Evolutionary conservation across 2,329 filamentous ascomycete genomes (phyloP).

Genomic region (Hyphodiscus sp.): DNA sequence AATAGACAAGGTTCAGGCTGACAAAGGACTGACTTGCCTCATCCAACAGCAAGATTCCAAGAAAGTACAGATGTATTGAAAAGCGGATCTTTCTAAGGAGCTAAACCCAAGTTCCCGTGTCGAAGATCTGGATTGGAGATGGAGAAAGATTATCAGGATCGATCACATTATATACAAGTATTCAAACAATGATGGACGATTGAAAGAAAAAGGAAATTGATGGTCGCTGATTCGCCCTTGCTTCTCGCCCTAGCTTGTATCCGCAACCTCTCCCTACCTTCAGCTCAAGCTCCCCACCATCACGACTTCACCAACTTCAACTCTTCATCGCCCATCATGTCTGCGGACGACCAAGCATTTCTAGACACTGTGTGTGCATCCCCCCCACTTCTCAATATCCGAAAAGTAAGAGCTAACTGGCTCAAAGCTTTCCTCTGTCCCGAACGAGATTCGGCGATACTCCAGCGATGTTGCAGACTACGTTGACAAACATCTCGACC

Average conservation of each 20-base stretch:
- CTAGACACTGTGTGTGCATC: constrained; percentile 61
- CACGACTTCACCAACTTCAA: constrained; percentile 1
- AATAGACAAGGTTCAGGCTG: too few relatives aligned
- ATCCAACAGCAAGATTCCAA: background rate
- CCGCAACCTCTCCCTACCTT: background rate
- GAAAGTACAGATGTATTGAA: too few relatives aligned
- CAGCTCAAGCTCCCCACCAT: background rate
- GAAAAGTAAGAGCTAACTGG: constrained; percentile 1
- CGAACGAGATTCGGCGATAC: constrained; percentile 63
- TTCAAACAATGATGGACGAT: too few relatives aligned
- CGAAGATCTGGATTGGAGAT: too few relatives aligned
- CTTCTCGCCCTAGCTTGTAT: too few relatives aligned
- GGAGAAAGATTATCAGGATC: too few relatives aligned
- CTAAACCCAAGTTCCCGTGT: too few relatives aligned
- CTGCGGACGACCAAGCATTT: constrained; percentile 72
- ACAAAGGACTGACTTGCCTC: background rate
- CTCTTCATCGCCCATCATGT: constrained; percentile 48
- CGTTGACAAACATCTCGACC: constrained; percentile 75
- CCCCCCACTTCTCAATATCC: background rate
- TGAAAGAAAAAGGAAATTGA: too few relatives aligned
- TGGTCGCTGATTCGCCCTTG: too few relatives aligned
- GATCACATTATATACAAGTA: too few relatives aligned
- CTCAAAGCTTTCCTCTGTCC: constrained; percentile 47
- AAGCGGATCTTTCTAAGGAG: too few relatives aligned
- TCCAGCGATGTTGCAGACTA: constrained; percentile 69